These are phyloP conservation scores for Claviceps fusiformis DNA, from an alignment of 2,329 filamentous ascomycete species.

Conservation along the genomic window DNA sequence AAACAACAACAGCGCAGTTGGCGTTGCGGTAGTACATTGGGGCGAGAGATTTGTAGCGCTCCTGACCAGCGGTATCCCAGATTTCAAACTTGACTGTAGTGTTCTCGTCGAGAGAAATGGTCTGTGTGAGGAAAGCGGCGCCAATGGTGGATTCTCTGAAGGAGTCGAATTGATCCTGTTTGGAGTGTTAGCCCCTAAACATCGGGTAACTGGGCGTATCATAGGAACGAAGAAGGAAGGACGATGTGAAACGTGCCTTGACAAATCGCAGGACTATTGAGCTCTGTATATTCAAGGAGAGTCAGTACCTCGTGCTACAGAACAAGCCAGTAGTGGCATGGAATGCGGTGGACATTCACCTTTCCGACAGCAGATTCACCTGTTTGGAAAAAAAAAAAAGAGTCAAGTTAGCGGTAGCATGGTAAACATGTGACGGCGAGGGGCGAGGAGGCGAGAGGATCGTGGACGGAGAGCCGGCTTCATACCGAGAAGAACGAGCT, in stretches of 20 bases:
- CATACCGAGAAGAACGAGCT: constrained; percentile 90
- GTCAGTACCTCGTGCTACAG: constrained; percentile 9
- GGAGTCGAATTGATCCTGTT: constrained; percentile 91
- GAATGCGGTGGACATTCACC: constrained; percentile 34
- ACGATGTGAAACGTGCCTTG: constrained; percentile 52
- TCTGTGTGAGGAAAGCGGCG: constrained; percentile 97
- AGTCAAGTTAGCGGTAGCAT: constrained; percentile 6
- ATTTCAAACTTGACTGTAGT: constrained; percentile 99
- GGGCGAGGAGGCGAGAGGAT: not conserved
- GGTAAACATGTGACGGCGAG: not conserved
- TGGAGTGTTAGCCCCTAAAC: not conserved
- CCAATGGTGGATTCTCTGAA: constrained; percentile 97
- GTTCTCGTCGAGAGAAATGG: constrained; percentile 92
- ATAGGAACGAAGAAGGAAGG: not conserved
- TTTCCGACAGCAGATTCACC: constrained; percentile 99
- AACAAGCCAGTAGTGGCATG: not conserved
- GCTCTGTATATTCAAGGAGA: constrained; percentile 50
- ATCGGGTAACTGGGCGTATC: not conserved
- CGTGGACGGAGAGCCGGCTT: not conserved
- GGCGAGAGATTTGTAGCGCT: constrained; percentile 95
- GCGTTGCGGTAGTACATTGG: constrained; percentile 99
- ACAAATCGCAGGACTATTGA: constrained; percentile 97
- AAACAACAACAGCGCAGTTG: constrained; percentile 97
- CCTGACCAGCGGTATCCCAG: constrained; percentile 97
- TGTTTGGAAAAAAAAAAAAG: constrained; percentile 24